phyloP scores from a whole-genome alignment of 495 filamentous ascomycete genomes.

The Lineolata rhizophorae region DNA sequence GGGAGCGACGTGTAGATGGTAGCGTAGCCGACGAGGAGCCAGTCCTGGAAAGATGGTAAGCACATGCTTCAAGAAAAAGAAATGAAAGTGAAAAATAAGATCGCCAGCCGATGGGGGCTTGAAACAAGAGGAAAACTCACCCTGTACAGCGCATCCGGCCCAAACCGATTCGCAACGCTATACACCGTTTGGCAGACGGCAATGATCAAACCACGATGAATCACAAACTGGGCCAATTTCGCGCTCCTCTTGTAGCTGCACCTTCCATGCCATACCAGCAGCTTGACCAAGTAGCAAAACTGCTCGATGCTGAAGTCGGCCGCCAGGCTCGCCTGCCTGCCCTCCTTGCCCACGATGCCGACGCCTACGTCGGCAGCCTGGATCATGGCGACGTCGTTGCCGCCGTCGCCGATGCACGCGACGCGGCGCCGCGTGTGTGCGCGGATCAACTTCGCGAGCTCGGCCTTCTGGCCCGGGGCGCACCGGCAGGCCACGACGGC shows the following conservation, averaged over 20 bases:
- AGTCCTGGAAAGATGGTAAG: constrained; percentile 53
- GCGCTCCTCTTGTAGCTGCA: constrained; percentile 92
- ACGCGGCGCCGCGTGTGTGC: constrained; percentile 80
- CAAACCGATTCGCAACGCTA: constrained; percentile 73
- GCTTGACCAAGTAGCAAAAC: constrained; percentile 89
- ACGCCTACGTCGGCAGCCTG: constrained; percentile 95
- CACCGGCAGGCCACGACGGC: constrained; percentile 93
- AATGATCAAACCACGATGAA: constrained; percentile 90
- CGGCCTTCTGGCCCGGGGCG: constrained; percentile 92
- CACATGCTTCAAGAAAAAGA: background rate
- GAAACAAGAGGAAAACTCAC: too few species aligned
- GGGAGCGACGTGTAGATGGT: constrained; percentile 90
- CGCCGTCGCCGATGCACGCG: constrained; percentile 91
- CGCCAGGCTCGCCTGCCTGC: constrained; percentile 78
- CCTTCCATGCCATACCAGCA: constrained; percentile 93
- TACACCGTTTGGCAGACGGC: constrained; percentile 93
- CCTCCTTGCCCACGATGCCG: constrained; percentile 96
- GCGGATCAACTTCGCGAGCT: constrained; percentile 77
- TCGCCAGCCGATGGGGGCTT: constrained; percentile 4
- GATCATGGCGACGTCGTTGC: constrained; percentile 99
- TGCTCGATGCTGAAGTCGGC: constrained; percentile 92
- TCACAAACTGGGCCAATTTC: constrained; percentile 94
- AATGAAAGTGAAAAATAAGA: too few species aligned
- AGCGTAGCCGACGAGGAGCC: constrained; percentile 93
- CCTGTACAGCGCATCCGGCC: constrained; percentile 87